phyloP scores from a whole-genome alignment of 164 flowering plant species.

The Sextonia rubra region DNA sequence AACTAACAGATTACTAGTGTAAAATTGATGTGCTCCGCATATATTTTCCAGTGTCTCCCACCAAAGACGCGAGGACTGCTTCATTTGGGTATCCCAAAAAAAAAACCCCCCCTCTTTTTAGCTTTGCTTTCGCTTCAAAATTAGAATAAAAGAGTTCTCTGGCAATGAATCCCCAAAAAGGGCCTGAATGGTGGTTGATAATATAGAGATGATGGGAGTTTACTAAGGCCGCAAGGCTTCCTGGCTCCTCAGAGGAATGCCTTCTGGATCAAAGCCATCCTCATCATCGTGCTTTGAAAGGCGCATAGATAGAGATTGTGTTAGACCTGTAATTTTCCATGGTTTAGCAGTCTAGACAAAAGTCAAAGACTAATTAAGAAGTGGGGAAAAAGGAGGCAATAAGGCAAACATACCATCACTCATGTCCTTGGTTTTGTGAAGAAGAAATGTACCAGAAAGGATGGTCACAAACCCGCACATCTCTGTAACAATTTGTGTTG shows the following conservation, averaged over 20 bases:
- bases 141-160: neutral
- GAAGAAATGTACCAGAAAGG: conserved; percentile 72
- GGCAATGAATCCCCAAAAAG: neutral
- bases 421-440: conserved; percentile 77
- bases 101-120: neutral
- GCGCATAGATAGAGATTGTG: conserved; percentile 19
- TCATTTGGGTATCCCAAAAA: neutral
- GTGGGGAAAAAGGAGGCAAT: neutral
- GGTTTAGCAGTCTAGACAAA: too few species aligned
- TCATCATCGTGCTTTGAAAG: conserved; percentile 33
- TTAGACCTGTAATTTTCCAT: conserved; percentile 13
- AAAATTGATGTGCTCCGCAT: neutral
- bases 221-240: conserved; percentile 23
- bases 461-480: conserved; percentile 76
- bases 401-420: conserved; percentile 32
- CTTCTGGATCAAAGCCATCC: conserved; percentile 35
- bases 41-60: neutral
- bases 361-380: neutral
- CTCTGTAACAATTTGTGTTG: conserved; percentile 67
- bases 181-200: neutral
- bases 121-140: neutral
- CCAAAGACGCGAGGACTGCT: neutral
- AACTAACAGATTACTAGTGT: neutral
- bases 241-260: conserved; percentile 37
- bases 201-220: neutral